Conservation (phyloP, 805 yeast genomes). For the Wilhelminamyces savonicus region DNA sequence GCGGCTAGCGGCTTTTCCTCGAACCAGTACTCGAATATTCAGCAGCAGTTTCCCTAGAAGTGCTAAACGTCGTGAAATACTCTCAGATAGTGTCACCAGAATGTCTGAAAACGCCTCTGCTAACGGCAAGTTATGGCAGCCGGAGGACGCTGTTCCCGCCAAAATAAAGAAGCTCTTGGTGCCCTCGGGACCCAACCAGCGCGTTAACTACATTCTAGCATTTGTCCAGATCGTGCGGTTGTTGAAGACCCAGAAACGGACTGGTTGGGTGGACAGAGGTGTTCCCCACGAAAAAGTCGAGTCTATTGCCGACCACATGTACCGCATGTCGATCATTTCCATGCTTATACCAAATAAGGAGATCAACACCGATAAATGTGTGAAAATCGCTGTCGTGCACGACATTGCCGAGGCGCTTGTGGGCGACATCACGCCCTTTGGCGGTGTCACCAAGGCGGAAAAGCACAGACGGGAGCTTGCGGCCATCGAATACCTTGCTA, state of each 20-base stretch:
- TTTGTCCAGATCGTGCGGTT: slow-evolving; percentile 62
- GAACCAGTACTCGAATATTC: too few relatives aligned
- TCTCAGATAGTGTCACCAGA: too few relatives aligned
- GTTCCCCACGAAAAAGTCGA: slow-evolving; percentile 48
- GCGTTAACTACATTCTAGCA: slow-evolving; percentile 46
- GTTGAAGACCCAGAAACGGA: slow-evolving; percentile 74
- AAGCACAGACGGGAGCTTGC: slow-evolving; percentile 76
- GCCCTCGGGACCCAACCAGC: slow-evolving; percentile 14
- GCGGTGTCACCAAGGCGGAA: slow-evolving; percentile 61
- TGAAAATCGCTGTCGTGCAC: slow-evolving; percentile 81
- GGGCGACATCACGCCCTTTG: slow-evolving; percentile 89
- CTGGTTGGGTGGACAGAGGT: slow-evolving; percentile 86
- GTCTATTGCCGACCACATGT: slow-evolving; percentile 92
- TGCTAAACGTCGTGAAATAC: too few relatives aligned
- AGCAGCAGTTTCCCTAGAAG: too few relatives aligned
- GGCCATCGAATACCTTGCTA: slow-evolving; percentile 62
- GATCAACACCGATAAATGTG: slow-evolving; percentile 63
- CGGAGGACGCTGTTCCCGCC: slow-evolving; percentile 47
- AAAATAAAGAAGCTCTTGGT: slow-evolving; percentile 33
- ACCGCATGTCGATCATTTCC: slow-evolving; percentile 80
- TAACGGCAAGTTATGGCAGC: slow-evolving; percentile 40
- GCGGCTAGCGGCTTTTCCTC: too few relatives aligned
- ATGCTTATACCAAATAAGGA: slow-evolving; percentile 56
- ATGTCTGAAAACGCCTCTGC: background rate
- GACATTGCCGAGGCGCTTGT: slow-evolving; percentile 93